phyloP scores from a whole-genome alignment of 768 basidiomycete species.

The Pisolithus marmoratus region DNA sequence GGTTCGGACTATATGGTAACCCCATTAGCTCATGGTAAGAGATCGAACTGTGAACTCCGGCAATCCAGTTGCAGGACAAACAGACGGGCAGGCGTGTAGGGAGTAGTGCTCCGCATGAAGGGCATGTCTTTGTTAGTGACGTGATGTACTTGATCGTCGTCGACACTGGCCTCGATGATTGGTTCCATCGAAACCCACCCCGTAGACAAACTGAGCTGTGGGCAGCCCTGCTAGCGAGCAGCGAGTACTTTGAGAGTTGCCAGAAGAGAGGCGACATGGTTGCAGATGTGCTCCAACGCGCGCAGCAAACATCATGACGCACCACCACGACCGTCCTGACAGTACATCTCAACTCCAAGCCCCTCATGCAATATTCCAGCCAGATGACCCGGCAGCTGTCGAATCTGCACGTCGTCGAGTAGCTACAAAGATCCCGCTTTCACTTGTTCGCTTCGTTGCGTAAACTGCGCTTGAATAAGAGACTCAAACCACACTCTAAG shows the following conservation, averaged over 20 bases:
- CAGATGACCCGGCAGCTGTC: constrained; percentile 37
- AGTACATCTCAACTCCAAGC: constrained; percentile 28
- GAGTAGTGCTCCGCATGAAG: constrained; percentile 55
- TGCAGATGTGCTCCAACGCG: not conserved
- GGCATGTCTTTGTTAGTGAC: constrained; percentile 36
- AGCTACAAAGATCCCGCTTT: constrained; percentile 30
- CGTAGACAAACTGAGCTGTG: not conserved
- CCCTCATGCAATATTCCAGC: constrained; percentile 18
- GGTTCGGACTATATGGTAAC: constrained; percentile 55
- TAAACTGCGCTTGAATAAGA: constrained; percentile 16
- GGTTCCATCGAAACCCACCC: not conserved
- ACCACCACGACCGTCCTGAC: constrained; percentile 8
- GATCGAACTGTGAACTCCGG: constrained; percentile 45
- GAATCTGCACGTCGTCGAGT: constrained; percentile 46
- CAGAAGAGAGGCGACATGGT: constrained; percentile 3
- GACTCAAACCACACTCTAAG: constrained; percentile 3
- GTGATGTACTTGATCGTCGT: constrained; percentile 2
- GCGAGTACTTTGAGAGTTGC: not conserved
- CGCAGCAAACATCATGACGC: not conserved
- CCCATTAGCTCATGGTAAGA: constrained; percentile 68
- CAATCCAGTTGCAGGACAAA: constrained; percentile 62
- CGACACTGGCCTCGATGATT: not conserved
- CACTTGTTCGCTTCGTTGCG: constrained; percentile 28
- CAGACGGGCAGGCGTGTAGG: constrained; percentile 72
- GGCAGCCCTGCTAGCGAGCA: not conserved